Base-by-base conservation (phyloP, 2,329 filamentous ascomycete species). In the Periconia macrospinosa region DNA sequence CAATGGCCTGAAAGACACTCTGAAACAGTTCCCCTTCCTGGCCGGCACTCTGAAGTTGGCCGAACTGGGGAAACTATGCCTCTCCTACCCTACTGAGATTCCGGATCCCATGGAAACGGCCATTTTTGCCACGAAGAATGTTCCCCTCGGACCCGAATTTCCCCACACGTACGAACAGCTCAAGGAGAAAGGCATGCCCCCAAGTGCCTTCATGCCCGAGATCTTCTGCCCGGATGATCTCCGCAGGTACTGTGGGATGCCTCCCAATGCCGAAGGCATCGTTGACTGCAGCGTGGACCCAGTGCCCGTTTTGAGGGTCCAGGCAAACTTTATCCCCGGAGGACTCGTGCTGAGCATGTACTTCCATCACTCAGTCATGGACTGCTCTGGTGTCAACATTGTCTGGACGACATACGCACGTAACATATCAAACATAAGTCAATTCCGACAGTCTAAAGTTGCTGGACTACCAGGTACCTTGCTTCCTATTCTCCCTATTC, bases 321-420 rank as follows among this genome's bases (percentile, higher is more conserved):
- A 72, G 45, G 70, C 69, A 1, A 67, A 61, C 57, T 74, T 74
- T 54, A 68, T 73, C 19, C 66, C 68, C 2, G 69, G 69, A 14
- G 71, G 71, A 1, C 65, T 74, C 10, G 63, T 71, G 2, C 47
- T 74, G n/a, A 71, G 67, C 50, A 66, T 65, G 33, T 72, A 72
- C 52, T 59, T 63, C 46, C 68, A 71, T 20, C 71, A 74, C 51
- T 64, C 56, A 6, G 64, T 72, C 1, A 57, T 66, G 20, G 71
- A 74, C 49, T 70, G 66, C 30, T 64, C 65, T 7, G 70, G 69
- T 15, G 60, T 69, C 20, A 62, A 57, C 2, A 56, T 56, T 7
- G 70, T 72, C 45, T 70, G 65, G 65, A 56, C 61, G 27, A 51
- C 54, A 2, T 65, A 63, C 30, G 59, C 63, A 20, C 48, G 62